These are phyloP conservation scores for Endocalyx cinctus DNA, from an alignment of 2,329 filamentous ascomycete genomes.

Conservation along the genomic window DNA sequence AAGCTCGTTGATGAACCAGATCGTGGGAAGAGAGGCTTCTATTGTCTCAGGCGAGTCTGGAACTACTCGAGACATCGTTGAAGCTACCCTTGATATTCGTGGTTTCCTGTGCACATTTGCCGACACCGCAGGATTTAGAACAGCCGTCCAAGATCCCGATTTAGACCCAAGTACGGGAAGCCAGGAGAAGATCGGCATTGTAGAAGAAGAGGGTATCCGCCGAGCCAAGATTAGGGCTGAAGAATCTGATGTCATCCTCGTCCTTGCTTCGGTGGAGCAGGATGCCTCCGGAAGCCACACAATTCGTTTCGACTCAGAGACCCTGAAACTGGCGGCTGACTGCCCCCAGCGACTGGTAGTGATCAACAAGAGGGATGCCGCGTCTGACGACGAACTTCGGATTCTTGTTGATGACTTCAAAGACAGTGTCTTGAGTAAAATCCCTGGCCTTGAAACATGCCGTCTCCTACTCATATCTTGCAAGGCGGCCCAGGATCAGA, in stretches of 20 bases:
- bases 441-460: constrained; percentile 35
- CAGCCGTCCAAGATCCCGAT: no score
- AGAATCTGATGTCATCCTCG: constrained; percentile 80
- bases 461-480: constrained; percentile 67
- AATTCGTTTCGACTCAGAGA: constrained; percentile 52
- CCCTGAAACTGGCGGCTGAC: constrained; percentile 46
- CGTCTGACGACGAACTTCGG: constrained; percentile 30
- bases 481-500: constrained; percentile 44
- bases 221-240: constrained; percentile 76
- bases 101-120: constrained; percentile 93
- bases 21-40: constrained; percentile 88
- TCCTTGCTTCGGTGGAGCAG: constrained; percentile 69
- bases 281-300: constrained; percentile 27
- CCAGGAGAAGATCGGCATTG: constrained; percentile 53
- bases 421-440: constrained; percentile 29
- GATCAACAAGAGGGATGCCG: constrained; percentile 59
- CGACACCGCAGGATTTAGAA: constrained; percentile 85
- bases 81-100: constrained; percentile 82
- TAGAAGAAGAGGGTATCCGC: constrained; percentile 88
- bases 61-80: constrained; percentile 90
- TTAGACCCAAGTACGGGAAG: constrained; percentile 8
- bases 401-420: constrained; percentile 38
- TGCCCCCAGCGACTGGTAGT: constrained; percentile 49
- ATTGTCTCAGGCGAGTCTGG: constrained; percentile 93
- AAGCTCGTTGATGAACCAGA: constrained; percentile 83